Conservation (phyloP, 2,329 filamentous ascomycete genomes). For the Alternaria triticimaculans region DNA sequence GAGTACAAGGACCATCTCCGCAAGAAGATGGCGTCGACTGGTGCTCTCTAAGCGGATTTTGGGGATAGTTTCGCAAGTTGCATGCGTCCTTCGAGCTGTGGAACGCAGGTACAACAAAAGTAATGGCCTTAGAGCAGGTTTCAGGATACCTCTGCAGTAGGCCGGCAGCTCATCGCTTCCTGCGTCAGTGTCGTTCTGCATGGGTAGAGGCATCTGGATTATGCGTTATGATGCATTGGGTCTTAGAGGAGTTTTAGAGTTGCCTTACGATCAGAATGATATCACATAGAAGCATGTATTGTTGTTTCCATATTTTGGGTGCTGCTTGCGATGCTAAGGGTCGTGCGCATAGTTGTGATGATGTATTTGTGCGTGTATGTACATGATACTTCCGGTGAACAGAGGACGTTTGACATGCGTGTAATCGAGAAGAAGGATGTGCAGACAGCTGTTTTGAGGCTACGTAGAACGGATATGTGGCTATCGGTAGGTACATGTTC, state of each 20-base stretch:
- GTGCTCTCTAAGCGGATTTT: slow-evolving; percentile 71
- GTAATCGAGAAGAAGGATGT: neutral
- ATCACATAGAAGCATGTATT: slow-evolving; percentile 29
- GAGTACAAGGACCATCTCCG: slow-evolving; percentile 98
- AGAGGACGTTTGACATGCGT: neutral
- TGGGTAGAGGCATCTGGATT: slow-evolving; percentile 44
- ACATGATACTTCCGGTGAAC: neutral
- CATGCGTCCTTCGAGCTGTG: slow-evolving; percentile 36
- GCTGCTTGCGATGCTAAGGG: neutral
- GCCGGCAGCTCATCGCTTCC: slow-evolving; percentile 43
- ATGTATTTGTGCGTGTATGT: neutral
- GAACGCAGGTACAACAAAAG: slow-evolving; percentile 37
- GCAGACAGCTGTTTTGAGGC: neutral
- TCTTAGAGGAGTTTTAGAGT: slow-evolving; percentile 50
- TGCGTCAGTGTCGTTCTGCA: slow-evolving; percentile 43
- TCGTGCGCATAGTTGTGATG: neutral
- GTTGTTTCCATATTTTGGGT: neutral
- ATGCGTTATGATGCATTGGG: slow-evolving; percentile 46
- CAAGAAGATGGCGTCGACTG: slow-evolving; percentile 95
- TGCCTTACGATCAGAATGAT: slow-evolving; percentile 45
- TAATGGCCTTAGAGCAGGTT: slow-evolving; percentile 39
- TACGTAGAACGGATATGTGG: neutral
- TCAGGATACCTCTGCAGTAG: slow-evolving; percentile 40
- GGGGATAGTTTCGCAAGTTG: slow-evolving; percentile 28
- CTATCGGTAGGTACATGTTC: neutral